phyloP scores from a whole-genome alignment of 352 stramenopile species.

The Phytophthora syringae region DNA sequence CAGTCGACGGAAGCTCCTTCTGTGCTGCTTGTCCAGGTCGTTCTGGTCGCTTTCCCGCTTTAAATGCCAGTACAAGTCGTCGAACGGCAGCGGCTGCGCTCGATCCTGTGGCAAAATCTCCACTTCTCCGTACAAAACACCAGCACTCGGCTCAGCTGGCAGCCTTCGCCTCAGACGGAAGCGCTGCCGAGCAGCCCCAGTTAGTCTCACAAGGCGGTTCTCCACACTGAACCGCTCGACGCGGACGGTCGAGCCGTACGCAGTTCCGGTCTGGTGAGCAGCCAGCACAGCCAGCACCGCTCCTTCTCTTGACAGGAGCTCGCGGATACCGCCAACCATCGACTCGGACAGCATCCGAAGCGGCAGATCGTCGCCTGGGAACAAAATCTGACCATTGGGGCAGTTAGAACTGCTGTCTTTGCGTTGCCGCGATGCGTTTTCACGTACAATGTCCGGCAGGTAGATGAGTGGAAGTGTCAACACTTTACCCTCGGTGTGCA shows the following conservation, averaged over 20 bases:
- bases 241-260: constrained; percentile 73
- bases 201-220: constrained; percentile 52
- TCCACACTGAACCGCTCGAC: constrained; percentile 69
- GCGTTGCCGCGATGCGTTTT: background rate
- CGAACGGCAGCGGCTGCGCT: constrained; percentile 52
- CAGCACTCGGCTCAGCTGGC: constrained; percentile 12
- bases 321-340: constrained; percentile 52
- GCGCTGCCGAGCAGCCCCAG: constrained; percentile 68
- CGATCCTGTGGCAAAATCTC: constrained; percentile 69
- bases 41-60: background rate
- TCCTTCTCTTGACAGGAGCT: constrained; percentile 50
- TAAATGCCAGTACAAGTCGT: constrained; percentile 17
- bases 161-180: constrained; percentile 55
- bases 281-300: constrained; percentile 67
- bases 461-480: constrained; percentile 74
- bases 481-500: constrained; percentile 57
- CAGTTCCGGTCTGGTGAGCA: constrained; percentile 54
- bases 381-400: constrained; percentile 62
- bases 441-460: constrained; percentile 73
- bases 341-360: constrained; percentile 75
- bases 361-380: constrained; percentile 80
- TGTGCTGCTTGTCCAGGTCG: background rate
- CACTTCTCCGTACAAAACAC: constrained; percentile 43
- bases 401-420: no score
- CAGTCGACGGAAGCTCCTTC: constrained; percentile 21